Evolutionary conservation across 73 alveolate species (phyloP), one percentile per base, ranked within the genome.

Genomic region (Stentor roeselii): DNA sequence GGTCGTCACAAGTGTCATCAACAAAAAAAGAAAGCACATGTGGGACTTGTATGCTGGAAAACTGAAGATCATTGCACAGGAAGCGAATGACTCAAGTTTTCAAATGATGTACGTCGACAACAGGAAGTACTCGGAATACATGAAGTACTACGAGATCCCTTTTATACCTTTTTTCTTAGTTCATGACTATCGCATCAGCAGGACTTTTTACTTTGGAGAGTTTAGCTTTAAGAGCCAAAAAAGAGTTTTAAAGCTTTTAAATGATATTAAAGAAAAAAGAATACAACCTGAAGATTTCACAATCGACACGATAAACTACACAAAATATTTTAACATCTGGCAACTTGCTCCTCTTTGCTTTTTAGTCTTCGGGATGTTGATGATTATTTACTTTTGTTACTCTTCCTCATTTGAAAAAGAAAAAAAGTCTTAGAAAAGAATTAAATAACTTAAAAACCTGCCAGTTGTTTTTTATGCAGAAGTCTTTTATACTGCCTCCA

Each of bases 401-500:
- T 11, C 30, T 11, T 11, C 21, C 30, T 11, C 67, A 50, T 50
- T 50, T 50, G 21, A 21, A 6, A 50, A 50, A 50, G 30, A 50
- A 50, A 50, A 50, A 50, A 50, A 11, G 30, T 11, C 6, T 50
- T 50, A 50, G 67, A 50, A 11, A 11, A 50, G 30, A 21, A 11
- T 50, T 11, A 50, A 11, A 50, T 11, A 50, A 50, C 6, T 50
- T 6, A 50, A 50, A 11, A 11, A 11, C 21, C 67, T 11, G 21
- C 30, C 67, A 11, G 67, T 67, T 67, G 80, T 1, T 67, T n/a
- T 67, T 67, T 67, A 32, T 67, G 80, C n/a, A 67, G 41, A 1
- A 67, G 37, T 34, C 80, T 21, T 2, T 32, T 67, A 67, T 67
- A 67, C 80, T 67, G 80, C 34, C 80, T 67, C 80, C 80, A 67